These are phyloP conservation scores for Colletotrichum tofieldiae DNA, from an alignment of 2,329 filamentous ascomycete species.

Conservation along the genomic window DNA sequence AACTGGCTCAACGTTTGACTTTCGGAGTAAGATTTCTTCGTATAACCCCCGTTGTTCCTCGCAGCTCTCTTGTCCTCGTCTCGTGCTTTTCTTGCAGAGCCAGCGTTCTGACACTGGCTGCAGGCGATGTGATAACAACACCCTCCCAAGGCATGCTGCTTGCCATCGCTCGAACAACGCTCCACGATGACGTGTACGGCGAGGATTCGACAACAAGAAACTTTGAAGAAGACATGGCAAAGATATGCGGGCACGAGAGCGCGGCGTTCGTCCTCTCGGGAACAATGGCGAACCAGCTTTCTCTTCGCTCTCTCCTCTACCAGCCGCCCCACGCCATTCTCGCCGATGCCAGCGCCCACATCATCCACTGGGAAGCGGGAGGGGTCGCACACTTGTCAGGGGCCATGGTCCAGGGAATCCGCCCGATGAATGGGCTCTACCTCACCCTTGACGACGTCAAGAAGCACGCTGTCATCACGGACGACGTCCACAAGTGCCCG, in stretches of 20 bases:
- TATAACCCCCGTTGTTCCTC: neutral
- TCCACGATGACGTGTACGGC: slow-evolving; percentile 83
- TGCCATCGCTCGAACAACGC: slow-evolving; percentile 77
- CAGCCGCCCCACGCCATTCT: slow-evolving; percentile 81
- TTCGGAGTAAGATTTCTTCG: slow-evolving; percentile 33
- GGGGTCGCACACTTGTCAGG: slow-evolving; percentile 75
- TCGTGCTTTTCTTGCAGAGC: neutral
- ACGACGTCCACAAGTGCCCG: slow-evolving; percentile 60
- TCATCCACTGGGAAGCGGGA: slow-evolving; percentile 72
- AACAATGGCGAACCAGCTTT: slow-evolving; percentile 87
- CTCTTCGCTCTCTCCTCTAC: slow-evolving; percentile 78
- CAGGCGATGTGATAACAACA: slow-evolving; percentile 79
- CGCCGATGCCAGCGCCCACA: slow-evolving; percentile 78
- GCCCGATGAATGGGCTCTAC: slow-evolving; percentile 55
- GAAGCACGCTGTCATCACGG: slow-evolving; percentile 53
- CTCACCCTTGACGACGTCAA: slow-evolving; percentile 61
- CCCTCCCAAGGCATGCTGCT: slow-evolving; percentile 80
- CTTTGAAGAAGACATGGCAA: slow-evolving; percentile 77
- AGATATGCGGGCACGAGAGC: slow-evolving; percentile 72
- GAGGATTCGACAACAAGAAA: slow-evolving; percentile 80
- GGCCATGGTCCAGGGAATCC: slow-evolving; percentile 69
- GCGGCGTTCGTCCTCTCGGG: slow-evolving; percentile 82
- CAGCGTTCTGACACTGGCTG: neutral
- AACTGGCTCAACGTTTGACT: slow-evolving; percentile 40
- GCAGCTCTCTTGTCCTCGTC: neutral